Conservation (phyloP, 176 grass and related monocot genomes). For the Bothriochloa decipiens region DNA sequence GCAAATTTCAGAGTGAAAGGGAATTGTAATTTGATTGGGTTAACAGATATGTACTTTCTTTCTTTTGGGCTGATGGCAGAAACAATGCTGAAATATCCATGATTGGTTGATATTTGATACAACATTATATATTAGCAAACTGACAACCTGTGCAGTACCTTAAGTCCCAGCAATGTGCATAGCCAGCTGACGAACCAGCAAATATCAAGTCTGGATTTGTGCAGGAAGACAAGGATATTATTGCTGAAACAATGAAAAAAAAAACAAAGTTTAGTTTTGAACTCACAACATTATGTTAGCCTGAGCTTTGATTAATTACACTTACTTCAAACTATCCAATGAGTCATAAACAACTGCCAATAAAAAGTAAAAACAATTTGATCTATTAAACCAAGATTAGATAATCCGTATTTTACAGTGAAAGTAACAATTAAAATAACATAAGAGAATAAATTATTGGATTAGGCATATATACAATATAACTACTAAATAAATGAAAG, state of each 20-base stretch:
- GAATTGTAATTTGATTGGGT: neutral
- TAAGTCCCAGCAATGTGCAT: constrained; percentile 96
- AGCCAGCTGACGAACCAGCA: constrained; percentile 83
- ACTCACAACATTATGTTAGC: constrained; percentile 13
- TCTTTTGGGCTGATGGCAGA: neutral
- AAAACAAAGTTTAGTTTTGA: constrained; percentile 3
- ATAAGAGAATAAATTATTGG: neutral
- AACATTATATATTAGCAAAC: neutral
- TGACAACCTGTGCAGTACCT: constrained; percentile 44
- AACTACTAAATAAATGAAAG: neutral
- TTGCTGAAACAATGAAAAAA: constrained; percentile 51
- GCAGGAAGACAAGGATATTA: constrained; percentile 71
- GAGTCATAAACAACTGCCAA: neutral
- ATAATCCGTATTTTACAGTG: neutral
- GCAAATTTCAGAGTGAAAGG: constrained; percentile 17
- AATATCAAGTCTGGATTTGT: constrained; percentile 62
- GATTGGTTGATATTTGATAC: neutral
- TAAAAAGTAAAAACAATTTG: constrained; percentile 8
- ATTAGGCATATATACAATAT: neutral
- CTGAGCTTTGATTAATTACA: neutral
- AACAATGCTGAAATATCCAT: neutral
- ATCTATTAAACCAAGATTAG: constrained; percentile 1
- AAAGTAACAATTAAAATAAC: neutral
- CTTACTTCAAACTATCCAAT: constrained; percentile 6
- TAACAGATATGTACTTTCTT: constrained; percentile 8